Evolutionary conservation across 345 rosid genomes (phyloP).

Genomic region (Salix caprea): DNA sequence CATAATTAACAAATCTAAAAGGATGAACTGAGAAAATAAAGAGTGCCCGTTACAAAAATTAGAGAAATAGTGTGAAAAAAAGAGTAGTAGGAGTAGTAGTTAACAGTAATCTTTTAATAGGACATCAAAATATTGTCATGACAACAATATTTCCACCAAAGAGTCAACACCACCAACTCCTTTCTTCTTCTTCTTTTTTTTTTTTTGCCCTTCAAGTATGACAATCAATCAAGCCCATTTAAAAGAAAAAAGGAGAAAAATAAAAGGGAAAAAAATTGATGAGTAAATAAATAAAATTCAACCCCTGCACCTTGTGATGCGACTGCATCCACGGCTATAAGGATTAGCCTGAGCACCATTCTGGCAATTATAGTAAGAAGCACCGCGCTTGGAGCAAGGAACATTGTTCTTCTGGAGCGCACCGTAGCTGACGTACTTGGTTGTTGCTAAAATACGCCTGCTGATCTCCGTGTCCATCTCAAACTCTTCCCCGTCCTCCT

Average conservation of each 20-base stretch:
- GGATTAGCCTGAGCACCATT: constrained; percentile 79
- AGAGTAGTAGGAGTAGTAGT: not conserved
- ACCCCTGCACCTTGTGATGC: constrained; percentile 78
- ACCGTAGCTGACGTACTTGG: constrained; percentile 79
- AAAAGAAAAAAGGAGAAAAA: not conserved
- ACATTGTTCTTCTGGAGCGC: constrained; percentile 84
- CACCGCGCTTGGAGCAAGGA: constrained; percentile 91
- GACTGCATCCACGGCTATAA: constrained; percentile 79
- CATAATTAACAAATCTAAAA: not conserved
- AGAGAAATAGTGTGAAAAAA: not conserved
- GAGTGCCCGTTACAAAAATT: not conserved
- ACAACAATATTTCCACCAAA: constrained; percentile 3
- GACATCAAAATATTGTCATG: not conserved
- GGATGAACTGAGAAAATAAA: not conserved
- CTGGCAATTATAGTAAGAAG: constrained; percentile 91
- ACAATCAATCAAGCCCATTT: not conserved
- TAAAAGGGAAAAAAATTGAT: not conserved
- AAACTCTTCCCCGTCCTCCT: constrained; percentile 53
- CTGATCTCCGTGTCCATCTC: constrained; percentile 71
- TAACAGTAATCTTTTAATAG: constrained; percentile 10
- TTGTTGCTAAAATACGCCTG: constrained; percentile 77
- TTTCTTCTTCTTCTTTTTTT: not conserved
- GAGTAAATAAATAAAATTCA: not conserved
- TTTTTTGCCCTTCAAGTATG: not conserved
- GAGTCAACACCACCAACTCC: not conserved